Evolutionary conservation across 1,284 basidiomycete genomes (phyloP), one percentile per base, ranked within the genome.

Genomic region (Leccinum brunneo-olivaceum): DNA sequence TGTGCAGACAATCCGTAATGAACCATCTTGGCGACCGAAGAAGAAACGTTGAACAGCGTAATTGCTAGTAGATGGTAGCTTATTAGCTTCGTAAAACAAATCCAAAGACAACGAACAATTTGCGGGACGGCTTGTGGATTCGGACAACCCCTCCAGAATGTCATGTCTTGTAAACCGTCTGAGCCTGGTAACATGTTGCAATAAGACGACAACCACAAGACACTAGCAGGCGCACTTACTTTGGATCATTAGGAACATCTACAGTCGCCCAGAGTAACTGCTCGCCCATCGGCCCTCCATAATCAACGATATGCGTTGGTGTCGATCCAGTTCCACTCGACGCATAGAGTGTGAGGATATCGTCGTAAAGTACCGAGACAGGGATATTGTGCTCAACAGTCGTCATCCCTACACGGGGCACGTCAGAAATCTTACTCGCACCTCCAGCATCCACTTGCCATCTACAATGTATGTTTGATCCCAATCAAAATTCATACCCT

Each of bases 401-500:
- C 1, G 83, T 84, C 83, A 86, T 86, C 12, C 82, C 82, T 85
- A 41, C 6, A 23, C 30, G 19, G 3, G 3, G 18, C 10, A 39
- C 4, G 25, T 60, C 41, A 58, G 34, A 39, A 30, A 21, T 6
- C 25, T 29, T 12, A 18, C 20, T n/a, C 11, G 18, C 8, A 18
- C 5, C 15, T 37, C 20, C 5, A 21, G 5, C n/a, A 14, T 18
- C 30, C 9, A 50, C 65, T 50, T 50, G 77, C 82, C 83, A 53
- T 85, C 83, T 19, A 81, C 62, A 41, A 86, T 83, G 52, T 84
- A 86, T 0, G 83, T 84, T 51, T 77, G 60, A 52, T 85, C 81
- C 84, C 84, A 86, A 50, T 85, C 82, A 29, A 69, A 76, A 53
- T 82, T 84, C 79, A 83, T 83, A 7, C 83, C 83, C 72, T 74